Evolutionary conservation across 148 eudicot species (phyloP).

Genomic region (Vaccinium vitisidaea): DNA sequence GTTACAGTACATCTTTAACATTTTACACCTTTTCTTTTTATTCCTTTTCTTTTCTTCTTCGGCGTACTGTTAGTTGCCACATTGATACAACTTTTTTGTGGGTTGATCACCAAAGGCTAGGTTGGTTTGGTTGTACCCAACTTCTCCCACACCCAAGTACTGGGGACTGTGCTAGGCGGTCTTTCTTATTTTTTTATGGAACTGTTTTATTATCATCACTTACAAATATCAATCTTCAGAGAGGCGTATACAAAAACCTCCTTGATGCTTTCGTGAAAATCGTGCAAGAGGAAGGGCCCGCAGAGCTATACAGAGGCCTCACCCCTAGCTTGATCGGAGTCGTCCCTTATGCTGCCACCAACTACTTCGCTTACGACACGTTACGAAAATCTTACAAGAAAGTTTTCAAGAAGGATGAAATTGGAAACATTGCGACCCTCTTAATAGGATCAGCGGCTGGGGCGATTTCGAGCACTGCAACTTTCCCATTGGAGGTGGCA

Average conservation of each 20-base stretch:
- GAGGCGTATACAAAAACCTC: slow-evolving; percentile 73
- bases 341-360: slow-evolving; percentile 81
- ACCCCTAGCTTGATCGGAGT: slow-evolving; percentile 85
- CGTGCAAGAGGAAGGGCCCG: slow-evolving; percentile 69
- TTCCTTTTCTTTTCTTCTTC: neutral
- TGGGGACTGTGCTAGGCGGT: neutral
- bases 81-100: neutral
- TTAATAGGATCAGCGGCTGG: slow-evolving; percentile 93
- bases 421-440: slow-evolving; percentile 83
- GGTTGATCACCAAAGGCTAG: neutral
- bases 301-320: slow-evolving; percentile 83
- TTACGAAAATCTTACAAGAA: slow-evolving; percentile 68
- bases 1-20: neutral
- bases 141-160: neutral
- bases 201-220: neutral
- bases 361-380: slow-evolving; percentile 90
- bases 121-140: neutral
- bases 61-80: neutral
- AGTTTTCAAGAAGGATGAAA: slow-evolving; percentile 62
- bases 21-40: neutral
- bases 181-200: neutral
- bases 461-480: slow-evolving; percentile 84
- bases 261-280: slow-evolving; percentile 74
- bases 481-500: slow-evolving; percentile 97
- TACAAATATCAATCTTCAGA: slow-evolving; percentile 36